Percentiles rank a stretch among this genome's conserved stretches.
Evolutionary conservation across 2,329 filamentous ascomycete species (phyloP).

Genomic region (Chrysoporthe cubensis): DNA sequence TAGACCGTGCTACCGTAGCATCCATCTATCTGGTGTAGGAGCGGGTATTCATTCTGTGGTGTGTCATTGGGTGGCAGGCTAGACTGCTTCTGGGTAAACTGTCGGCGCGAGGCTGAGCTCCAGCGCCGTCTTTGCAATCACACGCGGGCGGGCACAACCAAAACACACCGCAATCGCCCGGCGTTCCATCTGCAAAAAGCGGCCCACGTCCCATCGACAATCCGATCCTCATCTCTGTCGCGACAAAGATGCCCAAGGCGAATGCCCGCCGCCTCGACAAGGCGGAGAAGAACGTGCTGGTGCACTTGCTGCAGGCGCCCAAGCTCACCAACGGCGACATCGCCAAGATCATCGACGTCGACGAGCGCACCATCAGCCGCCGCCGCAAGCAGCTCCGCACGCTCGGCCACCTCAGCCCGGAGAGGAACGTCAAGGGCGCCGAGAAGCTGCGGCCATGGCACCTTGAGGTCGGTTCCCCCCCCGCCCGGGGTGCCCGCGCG

Average conservation of each 20-base stretch:
- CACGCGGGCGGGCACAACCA: constrained; percentile 8
- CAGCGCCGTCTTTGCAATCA: constrained; percentile 19
- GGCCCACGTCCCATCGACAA: not conserved
- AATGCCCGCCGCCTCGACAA: constrained; percentile 27
- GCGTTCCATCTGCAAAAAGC: constrained; percentile 23
- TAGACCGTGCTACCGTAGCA: not conserved
- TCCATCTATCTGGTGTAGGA: no score
- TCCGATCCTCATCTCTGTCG: not conserved
- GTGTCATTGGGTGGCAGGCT: not conserved
- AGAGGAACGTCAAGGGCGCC: constrained; percentile 26
- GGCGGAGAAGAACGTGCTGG: constrained; percentile 27
- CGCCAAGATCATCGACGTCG: constrained; percentile 26
- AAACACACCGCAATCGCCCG: constrained; percentile 4
- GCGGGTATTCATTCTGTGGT: not conserved
- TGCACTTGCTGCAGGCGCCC: constrained; percentile 26
- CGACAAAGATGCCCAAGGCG: constrained; percentile 18
- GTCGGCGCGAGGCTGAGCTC: not conserved
- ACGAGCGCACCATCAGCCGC: constrained; percentile 28
- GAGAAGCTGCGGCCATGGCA: constrained; percentile 29
- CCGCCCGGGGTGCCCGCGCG: not conserved
- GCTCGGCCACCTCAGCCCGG: constrained; percentile 26
- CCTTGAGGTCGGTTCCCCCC: constrained; percentile 23
- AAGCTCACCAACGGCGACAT: constrained; percentile 29
- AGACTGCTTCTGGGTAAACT: not conserved
- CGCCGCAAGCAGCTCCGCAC: constrained; percentile 26